Evolutionary conservation across 495 filamentous ascomycete genomes (phyloP).

Genomic region (Penicillium nucicola): DNA sequence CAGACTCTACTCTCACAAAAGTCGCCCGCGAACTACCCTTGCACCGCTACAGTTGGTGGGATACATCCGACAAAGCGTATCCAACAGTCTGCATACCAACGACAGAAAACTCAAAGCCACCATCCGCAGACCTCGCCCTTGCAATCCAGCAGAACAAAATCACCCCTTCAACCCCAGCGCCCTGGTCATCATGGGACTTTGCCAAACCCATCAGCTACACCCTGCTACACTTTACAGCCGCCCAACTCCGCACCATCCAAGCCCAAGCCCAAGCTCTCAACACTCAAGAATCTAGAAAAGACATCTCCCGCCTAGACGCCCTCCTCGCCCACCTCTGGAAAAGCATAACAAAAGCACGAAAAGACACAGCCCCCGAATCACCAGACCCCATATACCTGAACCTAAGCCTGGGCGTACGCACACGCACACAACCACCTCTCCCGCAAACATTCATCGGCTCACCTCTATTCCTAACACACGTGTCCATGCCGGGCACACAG

Average conservation of each 20-base stretch:
- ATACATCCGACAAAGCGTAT: slow-evolving; percentile 5
- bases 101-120: slow-evolving; percentile 2
- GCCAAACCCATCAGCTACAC: slow-evolving; percentile 17
- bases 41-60: slow-evolving; percentile 35
- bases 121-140: slow-evolving; percentile 5
- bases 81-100: not conserved
- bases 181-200: slow-evolving; percentile 27
- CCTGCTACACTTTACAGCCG: slow-evolving; percentile 19
- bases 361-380: slow-evolving; percentile 9
- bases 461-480: slow-evolving; percentile 21
- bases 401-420: slow-evolving; percentile 17
- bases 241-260: slow-evolving; percentile 6
- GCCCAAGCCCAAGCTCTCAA: slow-evolving; percentile 6
- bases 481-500: slow-evolving; percentile 15
- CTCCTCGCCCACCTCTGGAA: slow-evolving; percentile 33
- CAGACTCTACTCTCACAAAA: slow-evolving; percentile 15
- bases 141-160: not conserved
- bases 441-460: slow-evolving; percentile 24
- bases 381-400: slow-evolving; percentile 18
- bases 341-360: slow-evolving; percentile 24
- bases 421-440: slow-evolving; percentile 11
- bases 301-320: slow-evolving; percentile 30
- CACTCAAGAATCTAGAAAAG: slow-evolving; percentile 1
- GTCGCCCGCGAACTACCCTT: slow-evolving; percentile 17
- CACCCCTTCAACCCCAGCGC: slow-evolving; percentile 19